Percentiles rank a stretch among this genome's conserved stretches.
Conservation (phyloP, 306 rosid species). For the Dalbergia cochinchinensis region DNA sequence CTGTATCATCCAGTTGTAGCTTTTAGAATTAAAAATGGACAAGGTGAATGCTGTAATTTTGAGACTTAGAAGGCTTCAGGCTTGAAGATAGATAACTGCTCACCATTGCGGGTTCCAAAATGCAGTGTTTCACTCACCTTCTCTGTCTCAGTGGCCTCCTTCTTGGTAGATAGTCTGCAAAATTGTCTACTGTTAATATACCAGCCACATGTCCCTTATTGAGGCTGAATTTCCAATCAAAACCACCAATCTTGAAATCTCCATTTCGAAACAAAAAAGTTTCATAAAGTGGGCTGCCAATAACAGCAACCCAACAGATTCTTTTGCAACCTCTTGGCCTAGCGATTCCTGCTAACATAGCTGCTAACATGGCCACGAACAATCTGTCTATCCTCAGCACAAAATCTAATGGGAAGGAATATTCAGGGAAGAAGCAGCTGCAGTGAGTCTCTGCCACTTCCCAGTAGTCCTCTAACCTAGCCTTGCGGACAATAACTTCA, state of each 20-base stretch:
- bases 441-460: slow-evolving; percentile 96
- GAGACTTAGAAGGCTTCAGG: too few species aligned
- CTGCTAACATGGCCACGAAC: slow-evolving; percentile 65
- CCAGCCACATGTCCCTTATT: slow-evolving; percentile 82
- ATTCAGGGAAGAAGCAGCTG: slow-evolving; percentile 88
- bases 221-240: slow-evolving; percentile 71
- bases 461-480: slow-evolving; percentile 87
- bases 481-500: slow-evolving; percentile 79
- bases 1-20: background rate
- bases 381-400: slow-evolving; percentile 78
- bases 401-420: slow-evolving; percentile 81
- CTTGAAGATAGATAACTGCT: too few species aligned
- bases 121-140: slow-evolving; percentile 60
- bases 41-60: too few species aligned
- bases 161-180: slow-evolving; percentile 83
- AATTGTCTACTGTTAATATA: slow-evolving; percentile 81
- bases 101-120: too few species aligned
- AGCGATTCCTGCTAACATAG: slow-evolving; percentile 68
- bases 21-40: too few species aligned
- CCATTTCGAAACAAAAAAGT: slow-evolving; percentile 58
- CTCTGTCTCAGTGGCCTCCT: slow-evolving; percentile 73
- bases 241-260: slow-evolving; percentile 64
- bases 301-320: slow-evolving; percentile 75
- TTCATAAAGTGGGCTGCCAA: slow-evolving; percentile 62
- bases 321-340: slow-evolving; percentile 72